A percentile compares a stretch with the other conserved stretches of the same genome.
Conservation (phyloP, 2,329 filamentous ascomycete genomes). For the Sporothrix dimorphospora region DNA sequence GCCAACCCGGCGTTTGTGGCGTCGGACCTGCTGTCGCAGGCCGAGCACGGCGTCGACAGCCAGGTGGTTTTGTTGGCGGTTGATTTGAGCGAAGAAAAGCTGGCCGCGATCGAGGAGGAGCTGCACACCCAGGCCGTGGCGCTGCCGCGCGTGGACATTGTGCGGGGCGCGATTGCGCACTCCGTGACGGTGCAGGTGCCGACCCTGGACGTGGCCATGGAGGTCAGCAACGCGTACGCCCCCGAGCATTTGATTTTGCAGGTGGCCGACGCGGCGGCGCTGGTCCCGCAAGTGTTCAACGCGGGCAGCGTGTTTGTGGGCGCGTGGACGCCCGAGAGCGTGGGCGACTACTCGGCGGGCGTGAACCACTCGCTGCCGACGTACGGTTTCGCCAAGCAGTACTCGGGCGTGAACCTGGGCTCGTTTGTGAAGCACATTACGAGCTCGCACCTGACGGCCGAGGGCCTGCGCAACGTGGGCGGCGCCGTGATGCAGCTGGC, state of each 20-base stretch:
- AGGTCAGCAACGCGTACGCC: conserved; percentile 88
- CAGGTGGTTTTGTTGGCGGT: conserved; percentile 92
- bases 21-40: conserved; percentile 88
- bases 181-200: conserved; percentile 78
- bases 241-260: conserved; percentile 97
- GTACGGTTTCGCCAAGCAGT: conserved; percentile 97
- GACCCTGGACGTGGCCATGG: conserved; percentile 73
- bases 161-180: conserved; percentile 86
- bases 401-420: conserved; percentile 93
- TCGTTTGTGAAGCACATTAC: conserved; percentile 99
- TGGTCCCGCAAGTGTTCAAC: conserved; percentile 82
- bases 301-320: conserved; percentile 96
- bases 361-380: conserved; percentile 97
- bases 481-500: conserved; percentile 92
- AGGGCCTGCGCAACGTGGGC: conserved; percentile 85
- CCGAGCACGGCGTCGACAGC: conserved; percentile 94
- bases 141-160: conserved; percentile 89
- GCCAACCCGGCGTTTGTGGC: conserved; percentile 94
- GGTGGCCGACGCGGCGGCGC: conserved; percentile 72
- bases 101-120: conserved; percentile 87
- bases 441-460: conserved; percentile 82
- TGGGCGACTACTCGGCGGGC: conserved; percentile 96
- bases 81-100: conserved; percentile 70
- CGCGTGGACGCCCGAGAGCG: conserved; percentile 94
- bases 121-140: conserved; percentile 84